Conservation (phyloP, 2,329 filamentous ascomycete species). For the Clarireedia hainanense region DNA sequence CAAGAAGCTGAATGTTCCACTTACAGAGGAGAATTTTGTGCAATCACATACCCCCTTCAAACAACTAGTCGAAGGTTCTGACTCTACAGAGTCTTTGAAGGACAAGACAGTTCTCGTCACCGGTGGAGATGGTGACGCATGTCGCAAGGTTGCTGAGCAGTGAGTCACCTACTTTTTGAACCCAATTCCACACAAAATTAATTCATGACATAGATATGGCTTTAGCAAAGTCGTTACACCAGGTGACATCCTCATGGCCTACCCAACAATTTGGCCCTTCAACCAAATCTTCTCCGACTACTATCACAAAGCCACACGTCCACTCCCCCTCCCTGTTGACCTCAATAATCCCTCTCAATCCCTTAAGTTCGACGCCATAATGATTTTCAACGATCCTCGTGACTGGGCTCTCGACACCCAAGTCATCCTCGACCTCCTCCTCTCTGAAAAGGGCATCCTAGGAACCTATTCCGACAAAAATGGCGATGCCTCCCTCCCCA, state of each 20-base stretch:
- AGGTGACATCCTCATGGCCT: conserved; percentile 67
- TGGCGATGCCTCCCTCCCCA: conserved; percentile 53
- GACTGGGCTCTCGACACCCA: conserved; percentile 93
- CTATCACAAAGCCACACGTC: conserved; percentile 50
- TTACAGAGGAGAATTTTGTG: conserved; percentile 66
- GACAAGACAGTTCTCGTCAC: conserved; percentile 68
- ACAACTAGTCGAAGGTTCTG: conserved; percentile 54
- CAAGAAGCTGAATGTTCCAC: conserved; percentile 52
- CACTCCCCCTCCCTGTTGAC: conserved; percentile 43
- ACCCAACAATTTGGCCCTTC: conserved; percentile 79
- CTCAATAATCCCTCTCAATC: conserved; percentile 36
- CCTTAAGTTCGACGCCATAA: conserved; percentile 79
- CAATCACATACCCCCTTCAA: conserved; percentile 89
- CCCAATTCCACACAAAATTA: conserved; percentile 2
- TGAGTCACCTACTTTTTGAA: conserved; percentile 25
- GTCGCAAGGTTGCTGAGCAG: conserved; percentile 55
- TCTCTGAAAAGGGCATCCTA: conserved; percentile 69
- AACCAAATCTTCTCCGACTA: conserved; percentile 55
- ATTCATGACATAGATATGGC: conserved; percentile 45
- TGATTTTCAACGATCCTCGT: conserved; percentile 91
- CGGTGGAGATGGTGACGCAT: conserved; percentile 41
- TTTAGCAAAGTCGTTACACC: conserved; percentile 79
- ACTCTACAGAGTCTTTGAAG: conserved; percentile 42
- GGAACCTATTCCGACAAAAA: conserved; percentile 75
- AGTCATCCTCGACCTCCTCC: conserved; percentile 73